Evolutionary conservation across 495 filamentous ascomycete genomes (phyloP).

Genomic region (Neurospora tetrasperma): DNA sequence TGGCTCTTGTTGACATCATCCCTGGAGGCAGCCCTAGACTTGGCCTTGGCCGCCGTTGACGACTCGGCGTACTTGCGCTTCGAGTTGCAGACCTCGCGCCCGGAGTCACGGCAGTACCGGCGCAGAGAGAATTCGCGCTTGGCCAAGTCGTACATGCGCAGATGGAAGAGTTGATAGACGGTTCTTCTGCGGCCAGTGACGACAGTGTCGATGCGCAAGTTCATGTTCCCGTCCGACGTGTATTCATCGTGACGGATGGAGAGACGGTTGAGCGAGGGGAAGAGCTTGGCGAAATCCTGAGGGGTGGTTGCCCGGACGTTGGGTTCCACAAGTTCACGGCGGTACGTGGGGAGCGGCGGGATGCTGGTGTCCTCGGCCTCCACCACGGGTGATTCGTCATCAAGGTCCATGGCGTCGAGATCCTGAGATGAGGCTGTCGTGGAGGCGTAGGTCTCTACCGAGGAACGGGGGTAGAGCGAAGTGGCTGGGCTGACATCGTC

Average conservation of each 20-base stretch:
- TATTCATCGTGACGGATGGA: constrained; percentile 85
- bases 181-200: constrained; percentile 48
- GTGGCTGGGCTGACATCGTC: constrained; percentile 38
- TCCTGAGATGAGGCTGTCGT: constrained; percentile 56
- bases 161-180: constrained; percentile 80
- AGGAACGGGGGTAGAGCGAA: constrained; percentile 48
- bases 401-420: constrained; percentile 46
- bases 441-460: constrained; percentile 73
- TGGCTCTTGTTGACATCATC: constrained; percentile 4
- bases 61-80: constrained; percentile 53
- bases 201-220: constrained; percentile 78
- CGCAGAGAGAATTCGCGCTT: constrained; percentile 82
- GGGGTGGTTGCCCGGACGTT: constrained; percentile 67
- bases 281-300: constrained; percentile 73
- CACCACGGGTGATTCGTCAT: constrained; percentile 36
- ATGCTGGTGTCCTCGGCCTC: constrained; percentile 31
- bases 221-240: constrained; percentile 94
- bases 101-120: constrained; percentile 85
- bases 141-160: constrained; percentile 89
- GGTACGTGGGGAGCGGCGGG: constrained; percentile 48
- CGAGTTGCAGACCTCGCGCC: constrained; percentile 86
- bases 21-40: not conserved
- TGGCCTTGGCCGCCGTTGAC: constrained; percentile 24
- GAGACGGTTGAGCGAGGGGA: constrained; percentile 72
- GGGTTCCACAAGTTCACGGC: constrained; percentile 47